Evolutionary conservation across 176 grass and related monocot species (phyloP).

Genomic region (Pontederia paniculata): DNA sequence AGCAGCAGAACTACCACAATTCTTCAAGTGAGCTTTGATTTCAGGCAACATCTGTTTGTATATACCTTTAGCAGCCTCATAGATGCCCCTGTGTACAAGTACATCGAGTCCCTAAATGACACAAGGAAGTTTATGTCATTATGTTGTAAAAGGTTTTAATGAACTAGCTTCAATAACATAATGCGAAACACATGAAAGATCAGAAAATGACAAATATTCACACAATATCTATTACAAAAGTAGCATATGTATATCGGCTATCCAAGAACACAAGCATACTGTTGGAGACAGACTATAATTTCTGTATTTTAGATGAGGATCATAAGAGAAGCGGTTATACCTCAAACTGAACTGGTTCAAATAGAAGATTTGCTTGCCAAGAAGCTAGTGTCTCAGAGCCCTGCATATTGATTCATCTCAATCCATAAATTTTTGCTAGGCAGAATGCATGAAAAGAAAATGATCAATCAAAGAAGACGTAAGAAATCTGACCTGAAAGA

Average conservation of each 20-base stretch:
- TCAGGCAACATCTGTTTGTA: slow-evolving; percentile 80
- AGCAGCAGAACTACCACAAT: slow-evolving; percentile 27
- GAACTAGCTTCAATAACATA: not conserved
- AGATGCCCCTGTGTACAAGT: slow-evolving; percentile 83
- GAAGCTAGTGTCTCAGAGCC: slow-evolving; percentile 74
- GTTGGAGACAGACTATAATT: too few relatives aligned
- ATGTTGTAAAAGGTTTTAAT: not conserved
- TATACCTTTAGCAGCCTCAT: slow-evolving; percentile 87
- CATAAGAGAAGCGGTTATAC: slow-evolving; percentile 17
- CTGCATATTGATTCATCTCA: slow-evolving; percentile 21
- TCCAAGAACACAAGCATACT: not conserved
- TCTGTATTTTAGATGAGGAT: too few relatives aligned
- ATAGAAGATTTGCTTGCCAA: slow-evolving; percentile 94
- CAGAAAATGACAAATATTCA: too few relatives aligned
- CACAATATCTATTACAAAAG: too few relatives aligned
- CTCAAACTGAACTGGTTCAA: slow-evolving; percentile 96
- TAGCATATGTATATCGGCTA: not conserved
- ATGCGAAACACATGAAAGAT: not conserved
- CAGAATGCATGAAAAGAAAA: too few relatives aligned
- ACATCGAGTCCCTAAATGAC: slow-evolving; percentile 50
- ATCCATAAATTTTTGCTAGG: too few relatives aligned
- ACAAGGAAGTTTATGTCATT: too few relatives aligned
- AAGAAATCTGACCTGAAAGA: slow-evolving; percentile 58
- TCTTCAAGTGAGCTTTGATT: slow-evolving; percentile 46
- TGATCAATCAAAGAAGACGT: too few relatives aligned